A percentile compares a stretch with the other conserved stretches of the same genome.
Conservation (phyloP, 2,329 filamentous ascomycete genomes). For the Macrophomina pseudophaseolina region DNA sequence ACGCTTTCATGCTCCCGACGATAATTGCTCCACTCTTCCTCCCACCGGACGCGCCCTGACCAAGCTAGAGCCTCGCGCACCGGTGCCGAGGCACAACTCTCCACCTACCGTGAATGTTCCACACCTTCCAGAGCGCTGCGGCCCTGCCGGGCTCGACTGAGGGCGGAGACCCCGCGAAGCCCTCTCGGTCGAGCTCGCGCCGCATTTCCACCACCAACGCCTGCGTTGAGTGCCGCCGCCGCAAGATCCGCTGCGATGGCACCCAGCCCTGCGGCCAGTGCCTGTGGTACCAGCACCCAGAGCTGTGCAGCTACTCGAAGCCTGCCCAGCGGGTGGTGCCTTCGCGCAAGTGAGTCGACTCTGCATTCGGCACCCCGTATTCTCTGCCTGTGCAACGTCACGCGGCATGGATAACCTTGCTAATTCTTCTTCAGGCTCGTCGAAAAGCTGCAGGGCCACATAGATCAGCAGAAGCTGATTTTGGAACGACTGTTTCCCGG, state of each 20-base stretch:
- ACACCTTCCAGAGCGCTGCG: constrained; percentile 48
- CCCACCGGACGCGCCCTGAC: background rate
- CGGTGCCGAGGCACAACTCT: constrained; percentile 6
- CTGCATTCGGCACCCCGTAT: background rate
- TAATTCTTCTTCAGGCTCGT: constrained; percentile 63
- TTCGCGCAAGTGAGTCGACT: constrained; percentile 70
- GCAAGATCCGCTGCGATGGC: constrained; percentile 85
- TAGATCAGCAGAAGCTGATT: constrained; percentile 53
- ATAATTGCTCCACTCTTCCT: background rate
- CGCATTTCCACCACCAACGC: constrained; percentile 62
- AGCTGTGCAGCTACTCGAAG: constrained; percentile 81
- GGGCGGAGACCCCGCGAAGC: constrained; percentile 35
- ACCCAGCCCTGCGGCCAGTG: constrained; percentile 83
- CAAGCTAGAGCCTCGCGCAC: too few species aligned
- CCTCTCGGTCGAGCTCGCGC: constrained; percentile 43
- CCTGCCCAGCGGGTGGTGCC: constrained; percentile 77
- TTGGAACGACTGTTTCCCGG: constrained; percentile 50
- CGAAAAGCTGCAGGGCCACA: constrained; percentile 58
- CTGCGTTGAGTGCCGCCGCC: constrained; percentile 76
- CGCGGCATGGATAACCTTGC: constrained; percentile 60
- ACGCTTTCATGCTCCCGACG: background rate
- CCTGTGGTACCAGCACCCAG: constrained; percentile 78
- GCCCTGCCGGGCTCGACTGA: constrained; percentile 11
- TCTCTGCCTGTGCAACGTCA: background rate
- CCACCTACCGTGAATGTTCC: constrained; percentile 44